These are phyloP conservation scores for Aureobasidium mangrovei DNA, from an alignment of 2,329 filamentous ascomycete genomes.

Conservation along the genomic window DNA sequence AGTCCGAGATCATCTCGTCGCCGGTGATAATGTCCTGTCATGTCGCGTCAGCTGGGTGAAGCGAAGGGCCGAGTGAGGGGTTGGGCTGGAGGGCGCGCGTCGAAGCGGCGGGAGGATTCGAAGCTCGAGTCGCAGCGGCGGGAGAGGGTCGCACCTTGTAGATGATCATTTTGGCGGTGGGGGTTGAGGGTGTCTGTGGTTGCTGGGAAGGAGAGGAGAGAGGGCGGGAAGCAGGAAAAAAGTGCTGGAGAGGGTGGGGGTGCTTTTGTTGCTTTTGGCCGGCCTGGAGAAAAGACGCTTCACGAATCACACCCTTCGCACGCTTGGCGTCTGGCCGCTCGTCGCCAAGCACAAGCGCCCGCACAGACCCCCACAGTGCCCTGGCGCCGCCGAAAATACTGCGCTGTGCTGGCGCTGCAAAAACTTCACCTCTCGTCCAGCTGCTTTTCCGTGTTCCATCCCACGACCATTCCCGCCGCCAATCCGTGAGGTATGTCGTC, in stretches of 20 bases:
- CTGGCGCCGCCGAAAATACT: constrained; percentile 1
- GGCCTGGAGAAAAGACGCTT: no score
- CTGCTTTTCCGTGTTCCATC: neutral
- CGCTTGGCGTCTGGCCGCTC: constrained; percentile 9
- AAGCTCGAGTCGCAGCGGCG: constrained; percentile 10
- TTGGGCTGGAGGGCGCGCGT: neutral
- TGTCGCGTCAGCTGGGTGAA: constrained; percentile 14
- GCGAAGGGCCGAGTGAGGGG: constrained; percentile 15
- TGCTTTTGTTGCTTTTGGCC: constrained; percentile 1
- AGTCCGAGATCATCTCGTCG: constrained; percentile 97
- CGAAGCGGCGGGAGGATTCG: neutral
- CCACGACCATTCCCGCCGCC: constrained; percentile 13
- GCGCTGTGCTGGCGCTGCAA: neutral
- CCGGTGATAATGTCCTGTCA: constrained; percentile 74
- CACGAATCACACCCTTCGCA: no score
- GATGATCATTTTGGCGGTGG: constrained; percentile 45
- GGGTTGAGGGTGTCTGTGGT: constrained; percentile 7
- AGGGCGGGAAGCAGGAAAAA: constrained; percentile 3
- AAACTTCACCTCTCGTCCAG: constrained; percentile 14
- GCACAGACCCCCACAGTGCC: constrained; percentile 10
- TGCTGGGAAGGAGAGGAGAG: constrained; percentile 7
- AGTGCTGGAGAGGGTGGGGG: constrained; percentile 7
- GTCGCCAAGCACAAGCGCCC: constrained; percentile 5
- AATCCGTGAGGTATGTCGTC: constrained; percentile 28
- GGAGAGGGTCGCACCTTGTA: constrained; percentile 41